These are phyloP conservation scores for Klebsormidium nitens DNA, from an alignment of 139 green algal species.

Conservation along the genomic window DNA sequence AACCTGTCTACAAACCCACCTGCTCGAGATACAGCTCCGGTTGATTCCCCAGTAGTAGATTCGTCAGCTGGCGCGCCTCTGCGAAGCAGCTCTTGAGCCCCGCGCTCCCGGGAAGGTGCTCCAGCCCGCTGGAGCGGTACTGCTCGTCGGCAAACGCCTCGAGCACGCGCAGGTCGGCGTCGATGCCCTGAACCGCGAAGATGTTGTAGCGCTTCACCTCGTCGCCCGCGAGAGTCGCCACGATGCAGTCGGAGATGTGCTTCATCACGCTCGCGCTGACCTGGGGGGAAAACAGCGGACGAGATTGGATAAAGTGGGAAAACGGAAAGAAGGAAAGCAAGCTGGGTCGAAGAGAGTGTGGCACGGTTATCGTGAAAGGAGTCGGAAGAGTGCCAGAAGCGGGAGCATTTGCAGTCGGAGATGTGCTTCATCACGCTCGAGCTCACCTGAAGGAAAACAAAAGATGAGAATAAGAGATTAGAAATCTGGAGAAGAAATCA, in stretches of 20 bases:
- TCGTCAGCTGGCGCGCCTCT: conserved; percentile 29
- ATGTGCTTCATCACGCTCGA: conserved; percentile 34
- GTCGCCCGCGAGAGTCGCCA: conserved; percentile 16
- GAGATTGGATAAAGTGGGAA: no score
- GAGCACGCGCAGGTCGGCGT: conserved; percentile 25
- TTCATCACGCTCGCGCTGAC: conserved; percentile 31
- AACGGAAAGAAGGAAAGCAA: no score
- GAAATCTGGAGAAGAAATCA: no score
- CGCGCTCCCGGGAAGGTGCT: neutral
- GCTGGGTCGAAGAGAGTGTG: no score
- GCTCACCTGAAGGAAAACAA: no score
- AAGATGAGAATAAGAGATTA: no score
- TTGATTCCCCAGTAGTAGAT: conserved; percentile 31
- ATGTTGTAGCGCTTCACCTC: conserved; percentile 37
- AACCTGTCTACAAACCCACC: no score
- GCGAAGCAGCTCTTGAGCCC: conserved; percentile 18
- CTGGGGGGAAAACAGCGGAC: no score
- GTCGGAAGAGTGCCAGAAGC: no score
- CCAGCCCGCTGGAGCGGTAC: conserved; percentile 4
- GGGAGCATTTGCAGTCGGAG: conserved; percentile 16
- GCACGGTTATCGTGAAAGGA: no score
- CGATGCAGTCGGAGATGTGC: conserved; percentile 32
- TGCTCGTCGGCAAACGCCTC: conserved; percentile 37
- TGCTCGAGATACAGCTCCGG: conserved; percentile 23
- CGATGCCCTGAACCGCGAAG: conserved; percentile 30